phyloP scores from a whole-genome alignment of 2,329 filamentous ascomycete genomes.

The Septoria petroselini region DNA sequence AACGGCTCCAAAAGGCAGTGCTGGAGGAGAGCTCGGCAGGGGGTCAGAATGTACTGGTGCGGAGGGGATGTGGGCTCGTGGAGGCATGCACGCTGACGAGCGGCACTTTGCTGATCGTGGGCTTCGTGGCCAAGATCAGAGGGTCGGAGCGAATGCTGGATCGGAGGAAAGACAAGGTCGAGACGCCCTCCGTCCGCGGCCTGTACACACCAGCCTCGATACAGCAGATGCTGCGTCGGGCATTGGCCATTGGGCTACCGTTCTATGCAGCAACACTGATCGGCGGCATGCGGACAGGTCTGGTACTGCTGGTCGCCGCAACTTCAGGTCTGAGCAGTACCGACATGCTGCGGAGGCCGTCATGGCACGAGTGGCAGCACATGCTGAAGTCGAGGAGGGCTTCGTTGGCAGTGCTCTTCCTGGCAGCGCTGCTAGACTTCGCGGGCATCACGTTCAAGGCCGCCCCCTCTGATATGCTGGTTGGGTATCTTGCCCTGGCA shows the following conservation, averaged over 20 bases:
- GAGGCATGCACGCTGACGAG: constrained; percentile 48
- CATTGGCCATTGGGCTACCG: constrained; percentile 43
- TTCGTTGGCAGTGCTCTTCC: constrained; percentile 39
- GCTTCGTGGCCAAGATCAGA: constrained; percentile 40
- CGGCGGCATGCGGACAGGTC: constrained; percentile 53
- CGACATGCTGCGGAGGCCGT: constrained; percentile 19
- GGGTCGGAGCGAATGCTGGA: constrained; percentile 33
- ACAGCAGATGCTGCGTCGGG: constrained; percentile 25
- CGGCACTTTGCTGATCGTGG: constrained; percentile 46
- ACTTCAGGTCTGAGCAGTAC: constrained; percentile 45
- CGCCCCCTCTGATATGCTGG: constrained; percentile 34
- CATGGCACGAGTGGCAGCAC: constrained; percentile 33
- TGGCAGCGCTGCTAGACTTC: constrained; percentile 39
- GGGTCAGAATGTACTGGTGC: constrained; percentile 5
- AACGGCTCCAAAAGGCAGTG: constrained; percentile 31
- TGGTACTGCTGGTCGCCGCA: constrained; percentile 49
- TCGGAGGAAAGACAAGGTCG: constrained; percentile 32
- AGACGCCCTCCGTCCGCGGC: constrained; percentile 13
- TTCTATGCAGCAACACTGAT: constrained; percentile 57
- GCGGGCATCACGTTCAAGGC: constrained; percentile 33
- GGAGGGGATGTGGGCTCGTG: constrained; percentile 36
- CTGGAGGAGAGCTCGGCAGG: constrained; percentile 21
- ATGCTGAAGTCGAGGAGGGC: constrained; percentile 39
- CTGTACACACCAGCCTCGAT: constrained; percentile 19
- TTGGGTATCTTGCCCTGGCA: constrained; percentile 50